Conservation (phyloP, 78 protist genomes). For the Creolimax fragrantissima region DNA sequence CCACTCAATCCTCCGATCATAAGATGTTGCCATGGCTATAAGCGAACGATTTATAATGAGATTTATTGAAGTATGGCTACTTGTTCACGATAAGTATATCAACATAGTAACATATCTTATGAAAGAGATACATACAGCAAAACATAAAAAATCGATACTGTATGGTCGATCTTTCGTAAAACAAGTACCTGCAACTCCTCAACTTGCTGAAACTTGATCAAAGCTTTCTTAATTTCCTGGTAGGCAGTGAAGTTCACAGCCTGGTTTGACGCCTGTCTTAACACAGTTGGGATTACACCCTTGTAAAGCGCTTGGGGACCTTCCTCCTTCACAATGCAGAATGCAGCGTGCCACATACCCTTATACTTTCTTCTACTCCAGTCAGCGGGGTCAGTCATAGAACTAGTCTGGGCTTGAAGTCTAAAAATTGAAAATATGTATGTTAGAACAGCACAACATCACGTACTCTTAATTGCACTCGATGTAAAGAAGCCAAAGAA, state of each 20-base stretch:
- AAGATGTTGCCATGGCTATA: background rate
- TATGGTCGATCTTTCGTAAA: no score
- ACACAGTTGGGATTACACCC: conserved; percentile 22
- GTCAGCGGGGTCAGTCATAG: conserved; percentile 32
- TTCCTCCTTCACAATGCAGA: conserved; percentile 14
- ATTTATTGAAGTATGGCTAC: no score
- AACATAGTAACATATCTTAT: background rate
- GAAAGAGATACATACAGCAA: background rate
- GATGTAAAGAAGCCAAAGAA: background rate
- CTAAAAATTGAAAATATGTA: background rate
- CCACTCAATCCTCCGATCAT: conserved; percentile 35
- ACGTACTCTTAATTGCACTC: no score
- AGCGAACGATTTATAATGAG: no score
- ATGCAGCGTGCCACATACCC: background rate
- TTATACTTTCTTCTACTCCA: conserved; percentile 6
- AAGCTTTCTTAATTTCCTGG: conserved; percentile 14
- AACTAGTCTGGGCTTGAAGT: conserved; percentile 24
- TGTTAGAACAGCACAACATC: no score
- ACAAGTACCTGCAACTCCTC: background rate
- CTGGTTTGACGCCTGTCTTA: conserved; percentile 32
- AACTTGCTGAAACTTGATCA: background rate
- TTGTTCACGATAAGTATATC: no score
- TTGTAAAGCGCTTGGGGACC: conserved; percentile 21
- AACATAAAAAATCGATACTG: no score
- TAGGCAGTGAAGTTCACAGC: conserved; percentile 41